Evolutionary conservation across 495 filamentous ascomycete species (phyloP).

Genomic region (Neurospora discreta): DNA sequence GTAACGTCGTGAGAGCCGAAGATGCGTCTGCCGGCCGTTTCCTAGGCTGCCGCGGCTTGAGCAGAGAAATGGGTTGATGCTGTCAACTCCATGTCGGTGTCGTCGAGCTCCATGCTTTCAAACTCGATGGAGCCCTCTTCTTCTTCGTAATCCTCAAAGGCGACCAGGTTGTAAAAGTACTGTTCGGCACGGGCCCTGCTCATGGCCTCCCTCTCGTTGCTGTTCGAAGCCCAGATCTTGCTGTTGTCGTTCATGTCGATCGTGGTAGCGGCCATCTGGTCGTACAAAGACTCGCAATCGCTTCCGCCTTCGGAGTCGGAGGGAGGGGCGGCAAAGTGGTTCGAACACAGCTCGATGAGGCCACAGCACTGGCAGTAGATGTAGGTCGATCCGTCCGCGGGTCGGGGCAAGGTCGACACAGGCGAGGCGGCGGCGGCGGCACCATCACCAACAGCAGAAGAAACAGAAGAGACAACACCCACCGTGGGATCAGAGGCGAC

Average conservation of each 20-base stretch:
- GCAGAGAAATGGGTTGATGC: neutral
- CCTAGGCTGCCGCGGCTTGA: neutral
- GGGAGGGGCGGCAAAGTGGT: slow-evolving; percentile 3
- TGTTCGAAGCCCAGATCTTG: neutral
- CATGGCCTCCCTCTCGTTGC: neutral
- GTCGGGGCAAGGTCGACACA: slow-evolving; percentile 7
- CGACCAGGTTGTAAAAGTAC: slow-evolving; percentile 4
- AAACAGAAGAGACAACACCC: slow-evolving; percentile 38
- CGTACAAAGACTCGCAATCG: neutral
- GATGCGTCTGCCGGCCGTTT: neutral
- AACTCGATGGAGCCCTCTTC: neutral
- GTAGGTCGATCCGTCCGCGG: slow-evolving; percentile 1
- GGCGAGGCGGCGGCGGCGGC: slow-evolving; percentile 12
- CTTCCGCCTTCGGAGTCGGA: neutral
- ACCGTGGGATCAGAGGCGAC: slow-evolving; percentile 96
- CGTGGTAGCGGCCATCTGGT: neutral
- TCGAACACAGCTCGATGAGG: slow-evolving; percentile 6
- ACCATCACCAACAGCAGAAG: slow-evolving; percentile 14
- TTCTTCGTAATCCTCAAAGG: slow-evolving; percentile 4
- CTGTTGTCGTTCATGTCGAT: neutral
- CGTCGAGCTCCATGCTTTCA: neutral
- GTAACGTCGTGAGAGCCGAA: neutral
- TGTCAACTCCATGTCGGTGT: neutral
- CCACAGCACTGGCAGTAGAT: slow-evolving; percentile 13
- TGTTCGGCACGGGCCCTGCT: neutral